These are phyloP conservation scores for Diaporthe australafricana DNA, from an alignment of 2,329 filamentous ascomycete species.

Conservation along the genomic window DNA sequence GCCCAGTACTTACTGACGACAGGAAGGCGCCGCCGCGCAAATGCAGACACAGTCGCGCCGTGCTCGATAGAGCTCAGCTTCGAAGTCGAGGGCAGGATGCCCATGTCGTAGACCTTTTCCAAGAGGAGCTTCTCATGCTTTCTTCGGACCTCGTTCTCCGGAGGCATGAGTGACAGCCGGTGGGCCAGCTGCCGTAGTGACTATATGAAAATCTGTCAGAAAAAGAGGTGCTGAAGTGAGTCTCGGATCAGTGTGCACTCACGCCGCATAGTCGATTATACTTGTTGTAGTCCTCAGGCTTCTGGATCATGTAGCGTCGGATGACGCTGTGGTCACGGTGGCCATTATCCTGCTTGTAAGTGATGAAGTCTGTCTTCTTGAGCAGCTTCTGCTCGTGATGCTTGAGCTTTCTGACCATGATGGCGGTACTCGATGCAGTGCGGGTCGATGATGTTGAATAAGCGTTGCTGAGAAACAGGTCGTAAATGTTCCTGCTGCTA, in stretches of 20 bases:
- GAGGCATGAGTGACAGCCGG: constrained; percentile 84
- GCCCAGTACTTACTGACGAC: constrained; percentile 69
- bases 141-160: constrained; percentile 79
- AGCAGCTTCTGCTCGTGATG: constrained; percentile 97
- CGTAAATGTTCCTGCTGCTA: constrained; percentile 30
- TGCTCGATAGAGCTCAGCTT: constrained; percentile 89
- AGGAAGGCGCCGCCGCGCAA: constrained; percentile 84
- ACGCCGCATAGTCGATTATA: constrained; percentile 77
- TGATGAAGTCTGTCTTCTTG: constrained; percentile 92
- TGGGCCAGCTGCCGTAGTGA: constrained; percentile 92
- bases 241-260: constrained; percentile 44
- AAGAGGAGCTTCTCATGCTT: constrained; percentile 90
- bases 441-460: background rate
- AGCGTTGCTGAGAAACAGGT: background rate
- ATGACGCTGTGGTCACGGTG: constrained; percentile 86
- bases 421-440: constrained; percentile 42
- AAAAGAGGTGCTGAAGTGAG: constrained; percentile 42
- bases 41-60: constrained; percentile 87
- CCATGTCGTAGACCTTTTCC: constrained; percentile 94
- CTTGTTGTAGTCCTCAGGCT: constrained; percentile 84
- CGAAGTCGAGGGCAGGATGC: constrained; percentile 79
- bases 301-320: constrained; percentile 90
- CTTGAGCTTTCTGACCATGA: constrained; percentile 95
- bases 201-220: constrained; percentile 53
- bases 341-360: constrained; percentile 87